Evolutionary conservation across 495 filamentous ascomycete species (phyloP).

Genomic region (Hyaloscypha hepaticicola): DNA sequence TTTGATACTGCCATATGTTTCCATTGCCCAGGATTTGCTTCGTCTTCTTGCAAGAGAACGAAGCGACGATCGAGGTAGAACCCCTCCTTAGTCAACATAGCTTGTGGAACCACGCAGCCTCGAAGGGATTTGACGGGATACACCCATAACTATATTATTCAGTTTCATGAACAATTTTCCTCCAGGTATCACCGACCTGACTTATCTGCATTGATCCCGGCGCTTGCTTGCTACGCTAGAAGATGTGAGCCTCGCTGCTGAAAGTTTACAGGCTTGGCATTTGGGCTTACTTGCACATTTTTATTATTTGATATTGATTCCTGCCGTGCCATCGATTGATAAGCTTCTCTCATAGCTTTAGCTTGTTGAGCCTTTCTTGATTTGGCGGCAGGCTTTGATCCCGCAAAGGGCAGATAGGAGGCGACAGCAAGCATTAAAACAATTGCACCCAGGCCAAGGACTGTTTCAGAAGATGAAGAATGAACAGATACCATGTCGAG

Average conservation of each 20-base stretch:
- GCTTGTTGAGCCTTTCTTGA: conserved; percentile 17
- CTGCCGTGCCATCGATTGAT: conserved; percentile 11
- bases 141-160: conserved; percentile 63
- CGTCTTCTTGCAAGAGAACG: conserved; percentile 63
- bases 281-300: background rate
- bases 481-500: background rate
- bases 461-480: background rate
- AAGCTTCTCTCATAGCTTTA: conserved; percentile 21
- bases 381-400: background rate
- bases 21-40: conserved; percentile 33
- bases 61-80: conserved; percentile 75
- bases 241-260: conserved; percentile 29
- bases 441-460: background rate
- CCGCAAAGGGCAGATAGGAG: background rate
- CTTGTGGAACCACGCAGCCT: conserved; percentile 54
- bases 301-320: background rate
- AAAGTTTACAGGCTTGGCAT: background rate
- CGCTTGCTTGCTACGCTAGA: background rate
- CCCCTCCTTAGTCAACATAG: conserved; percentile 62
- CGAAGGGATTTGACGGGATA: conserved; percentile 90
- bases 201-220: conserved; percentile 31
- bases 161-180: background rate
- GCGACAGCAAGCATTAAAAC: background rate
- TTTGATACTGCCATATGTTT: conserved; percentile 66
- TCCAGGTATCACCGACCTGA: conserved; percentile 37